A percentile compares a stretch with the other conserved stretches of the same genome.
Evolutionary conservation across 2,329 filamentous ascomycete species (phyloP).

Genomic region (Sporothrix protearum): DNA sequence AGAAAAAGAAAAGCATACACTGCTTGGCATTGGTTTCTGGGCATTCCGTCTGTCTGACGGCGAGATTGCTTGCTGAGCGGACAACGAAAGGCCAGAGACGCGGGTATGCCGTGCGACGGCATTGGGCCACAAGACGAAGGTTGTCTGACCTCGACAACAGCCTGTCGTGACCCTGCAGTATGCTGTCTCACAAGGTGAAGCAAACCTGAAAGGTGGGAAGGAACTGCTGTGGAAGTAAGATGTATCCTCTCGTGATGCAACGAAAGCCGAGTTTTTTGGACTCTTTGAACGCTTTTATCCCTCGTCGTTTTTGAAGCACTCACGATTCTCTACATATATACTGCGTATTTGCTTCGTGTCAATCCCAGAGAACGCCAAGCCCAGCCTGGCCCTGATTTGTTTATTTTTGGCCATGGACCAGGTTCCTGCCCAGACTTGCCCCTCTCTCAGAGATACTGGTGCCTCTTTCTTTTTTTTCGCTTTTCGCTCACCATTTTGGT

Average conservation of each 20-base stretch:
- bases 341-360: too few relatives aligned
- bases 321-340: neutral
- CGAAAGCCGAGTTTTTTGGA: too few relatives aligned
- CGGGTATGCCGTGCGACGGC: neutral
- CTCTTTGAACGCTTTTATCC: too few relatives aligned
- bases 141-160: neutral
- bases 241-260: too few relatives aligned
- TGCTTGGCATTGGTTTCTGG: neutral
- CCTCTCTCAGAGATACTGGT: neutral
- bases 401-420: conserved; percentile 7
- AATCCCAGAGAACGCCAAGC: neutral
- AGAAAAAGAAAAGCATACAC: too few relatives aligned
- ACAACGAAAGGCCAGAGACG: neutral
- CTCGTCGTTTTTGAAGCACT: neutral
- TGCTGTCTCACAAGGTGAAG: neutral
- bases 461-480: neutral
- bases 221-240: neutral
- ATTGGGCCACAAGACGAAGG: neutral
- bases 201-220: neutral
- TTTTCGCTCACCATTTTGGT: neutral
- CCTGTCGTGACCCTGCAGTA: neutral
- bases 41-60: neutral
- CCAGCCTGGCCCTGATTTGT: conserved; percentile 7
- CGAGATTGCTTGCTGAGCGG: too few relatives aligned
- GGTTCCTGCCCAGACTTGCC: conserved; percentile 1